Conservation (phyloP, 2,329 filamentous ascomycete genomes). For the Pseudogymnoascus sp. region DNA sequence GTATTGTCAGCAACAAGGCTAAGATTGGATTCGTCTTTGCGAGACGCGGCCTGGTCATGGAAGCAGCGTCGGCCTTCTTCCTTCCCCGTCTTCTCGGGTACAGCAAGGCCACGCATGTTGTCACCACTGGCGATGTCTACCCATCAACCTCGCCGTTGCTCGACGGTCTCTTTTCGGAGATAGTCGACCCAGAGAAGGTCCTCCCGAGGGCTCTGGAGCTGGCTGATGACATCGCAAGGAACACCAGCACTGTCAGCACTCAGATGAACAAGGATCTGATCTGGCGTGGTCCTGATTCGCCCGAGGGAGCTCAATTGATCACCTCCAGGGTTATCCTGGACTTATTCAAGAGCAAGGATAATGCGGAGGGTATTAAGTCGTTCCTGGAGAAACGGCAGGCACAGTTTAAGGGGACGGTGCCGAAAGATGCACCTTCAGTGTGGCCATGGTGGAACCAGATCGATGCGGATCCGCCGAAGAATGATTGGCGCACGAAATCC, state of each 20-base stretch:
- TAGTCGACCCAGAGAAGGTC: constrained; percentile 51
- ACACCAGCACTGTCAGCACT: constrained; percentile 54
- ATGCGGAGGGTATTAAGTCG: constrained; percentile 49
- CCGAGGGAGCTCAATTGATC: constrained; percentile 61
- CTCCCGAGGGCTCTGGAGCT: constrained; percentile 55
- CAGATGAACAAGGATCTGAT: constrained; percentile 64
- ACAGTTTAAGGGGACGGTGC: constrained; percentile 48
- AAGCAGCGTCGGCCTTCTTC: constrained; percentile 63
- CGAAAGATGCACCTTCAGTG: constrained; percentile 42
- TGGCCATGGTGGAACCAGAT: constrained; percentile 55
- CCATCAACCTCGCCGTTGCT: constrained; percentile 40
- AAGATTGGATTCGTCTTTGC: constrained; percentile 67
- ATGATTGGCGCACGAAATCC: constrained; percentile 13
- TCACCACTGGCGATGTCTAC: constrained; percentile 57
- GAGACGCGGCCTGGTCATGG: constrained; percentile 59
- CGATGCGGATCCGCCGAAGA: constrained; percentile 31
- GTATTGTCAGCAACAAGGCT: constrained; percentile 43
- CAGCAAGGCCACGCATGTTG: constrained; percentile 52
- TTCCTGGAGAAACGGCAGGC: constrained; percentile 54
- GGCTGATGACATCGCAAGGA: constrained; percentile 56
- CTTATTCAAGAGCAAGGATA: constrained; percentile 47
- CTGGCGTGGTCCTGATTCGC: constrained; percentile 46
- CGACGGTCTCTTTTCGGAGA: constrained; percentile 57
- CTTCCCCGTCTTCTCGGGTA: constrained; percentile 60
- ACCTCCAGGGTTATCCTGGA: constrained; percentile 59